These are phyloP conservation scores for Fomitopsis betulina DNA, from an alignment of 1,284 basidiomycete genomes.

Conservation along the genomic window DNA sequence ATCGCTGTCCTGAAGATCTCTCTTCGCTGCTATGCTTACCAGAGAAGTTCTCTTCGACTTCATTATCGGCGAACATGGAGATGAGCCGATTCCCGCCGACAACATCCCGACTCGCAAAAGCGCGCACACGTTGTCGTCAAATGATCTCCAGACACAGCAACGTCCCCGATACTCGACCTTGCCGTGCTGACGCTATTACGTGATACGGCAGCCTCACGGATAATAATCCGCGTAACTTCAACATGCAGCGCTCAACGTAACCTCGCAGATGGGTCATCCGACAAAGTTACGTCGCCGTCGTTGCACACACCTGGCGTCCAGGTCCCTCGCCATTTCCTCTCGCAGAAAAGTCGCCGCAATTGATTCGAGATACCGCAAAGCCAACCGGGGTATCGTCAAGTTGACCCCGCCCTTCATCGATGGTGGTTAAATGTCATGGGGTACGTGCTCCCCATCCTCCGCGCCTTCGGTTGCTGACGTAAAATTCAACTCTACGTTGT, in stretches of 20 bases:
- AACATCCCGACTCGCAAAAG: neutral
- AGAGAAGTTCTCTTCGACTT: neutral
- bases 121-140: neutral
- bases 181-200: neutral
- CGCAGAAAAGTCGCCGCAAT: neutral
- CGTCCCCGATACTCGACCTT: neutral
- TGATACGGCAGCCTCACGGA: neutral
- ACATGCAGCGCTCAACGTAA: neutral
- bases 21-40: neutral
- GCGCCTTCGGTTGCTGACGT: neutral
- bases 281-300: neutral
- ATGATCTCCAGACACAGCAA: neutral
- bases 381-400: neutral
- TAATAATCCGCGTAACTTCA: neutral
- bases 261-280: neutral
- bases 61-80: neutral
- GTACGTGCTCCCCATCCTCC: neutral
- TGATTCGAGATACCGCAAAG: neutral
- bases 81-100: neutral
- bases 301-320: neutral
- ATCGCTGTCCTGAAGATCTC: constrained; percentile 2
- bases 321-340: neutral
- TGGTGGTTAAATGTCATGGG: neutral
- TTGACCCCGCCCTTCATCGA: neutral
- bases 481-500: constrained; percentile 1